These are phyloP conservation scores for Halenospora varia DNA, from an alignment of 495 filamentous ascomycete genomes.

Conservation along the genomic window DNA sequence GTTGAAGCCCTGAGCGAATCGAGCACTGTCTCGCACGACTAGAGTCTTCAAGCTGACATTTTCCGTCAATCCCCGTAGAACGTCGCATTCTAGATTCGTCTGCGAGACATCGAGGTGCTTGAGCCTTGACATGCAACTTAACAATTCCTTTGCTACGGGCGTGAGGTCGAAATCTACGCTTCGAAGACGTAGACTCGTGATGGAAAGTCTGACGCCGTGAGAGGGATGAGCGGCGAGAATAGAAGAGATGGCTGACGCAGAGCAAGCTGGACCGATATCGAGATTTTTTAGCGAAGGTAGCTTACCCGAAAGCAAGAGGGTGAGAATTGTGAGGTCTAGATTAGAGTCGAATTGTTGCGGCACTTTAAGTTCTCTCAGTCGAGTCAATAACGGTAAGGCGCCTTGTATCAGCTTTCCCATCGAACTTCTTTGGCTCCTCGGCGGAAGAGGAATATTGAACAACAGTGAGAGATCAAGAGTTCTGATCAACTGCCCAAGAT, in stretches of 20 bases:
- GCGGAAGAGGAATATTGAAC: too few relatives aligned
- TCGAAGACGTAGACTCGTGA: neutral
- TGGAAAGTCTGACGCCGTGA: neutral
- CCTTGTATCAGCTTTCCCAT: too few relatives aligned
- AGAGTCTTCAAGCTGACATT: neutral
- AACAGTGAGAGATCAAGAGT: neutral
- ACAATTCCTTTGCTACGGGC: neutral
- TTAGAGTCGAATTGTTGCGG: too few relatives aligned
- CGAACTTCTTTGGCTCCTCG: too few relatives aligned
- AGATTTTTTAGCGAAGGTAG: neutral
- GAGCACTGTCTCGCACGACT: neutral
- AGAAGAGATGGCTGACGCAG: neutral
- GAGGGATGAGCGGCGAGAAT: neutral
- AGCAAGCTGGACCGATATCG: neutral
- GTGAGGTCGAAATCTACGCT: neutral
- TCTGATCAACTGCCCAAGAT: neutral
- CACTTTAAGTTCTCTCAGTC: too few relatives aligned
- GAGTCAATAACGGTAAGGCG: too few relatives aligned
- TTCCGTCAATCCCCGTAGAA: neutral
- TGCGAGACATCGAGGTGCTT: neutral
- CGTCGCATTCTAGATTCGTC: neutral
- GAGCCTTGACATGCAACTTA: neutral
- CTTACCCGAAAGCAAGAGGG: neutral
- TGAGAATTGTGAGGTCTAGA: slow-evolving; percentile 3
- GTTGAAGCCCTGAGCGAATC: neutral